Evolutionary conservation across 257 asterid genomes (phyloP).

Genomic region (Verbascum thapsus): DNA sequence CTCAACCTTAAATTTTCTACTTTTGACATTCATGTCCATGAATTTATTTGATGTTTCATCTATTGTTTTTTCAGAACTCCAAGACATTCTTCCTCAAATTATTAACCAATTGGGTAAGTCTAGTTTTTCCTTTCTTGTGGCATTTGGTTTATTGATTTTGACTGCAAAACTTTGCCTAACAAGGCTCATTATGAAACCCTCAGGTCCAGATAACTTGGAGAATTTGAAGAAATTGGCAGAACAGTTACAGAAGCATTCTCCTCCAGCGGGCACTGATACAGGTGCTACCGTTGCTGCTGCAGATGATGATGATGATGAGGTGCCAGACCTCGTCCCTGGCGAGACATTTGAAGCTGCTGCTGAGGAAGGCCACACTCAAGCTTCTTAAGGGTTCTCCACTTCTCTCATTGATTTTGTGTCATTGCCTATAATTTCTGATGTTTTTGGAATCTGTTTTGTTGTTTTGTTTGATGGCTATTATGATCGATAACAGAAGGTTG

Average conservation of each 20-base stretch:
- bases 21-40: neutral
- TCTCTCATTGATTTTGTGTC: constrained; percentile 36
- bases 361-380: constrained; percentile 52
- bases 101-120: constrained; percentile 43
- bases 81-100: constrained; percentile 47
- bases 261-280: constrained; percentile 36
- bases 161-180: neutral
- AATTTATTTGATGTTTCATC: neutral
- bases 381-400: constrained; percentile 46
- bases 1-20: neutral
- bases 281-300: constrained; percentile 29
- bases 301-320: constrained; percentile 67
- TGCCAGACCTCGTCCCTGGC: constrained; percentile 71
- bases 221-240: constrained; percentile 77
- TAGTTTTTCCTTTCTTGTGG: neutral
- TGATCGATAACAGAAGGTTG: constrained; percentile 34
- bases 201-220: constrained; percentile 89
- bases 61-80: constrained; percentile 52
- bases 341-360: constrained; percentile 79
- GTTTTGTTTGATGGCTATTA: constrained; percentile 25
- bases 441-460: constrained; percentile 38
- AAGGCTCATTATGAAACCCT: neutral
- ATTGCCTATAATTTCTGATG: constrained; percentile 33
- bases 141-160: neutral
- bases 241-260: constrained; percentile 73